A percentile compares a stretch with the other conserved stretches of the same genome.
phyloP scores from a whole-genome alignment of 495 filamentous ascomycete species.

The Aspergillus diversus region DNA sequence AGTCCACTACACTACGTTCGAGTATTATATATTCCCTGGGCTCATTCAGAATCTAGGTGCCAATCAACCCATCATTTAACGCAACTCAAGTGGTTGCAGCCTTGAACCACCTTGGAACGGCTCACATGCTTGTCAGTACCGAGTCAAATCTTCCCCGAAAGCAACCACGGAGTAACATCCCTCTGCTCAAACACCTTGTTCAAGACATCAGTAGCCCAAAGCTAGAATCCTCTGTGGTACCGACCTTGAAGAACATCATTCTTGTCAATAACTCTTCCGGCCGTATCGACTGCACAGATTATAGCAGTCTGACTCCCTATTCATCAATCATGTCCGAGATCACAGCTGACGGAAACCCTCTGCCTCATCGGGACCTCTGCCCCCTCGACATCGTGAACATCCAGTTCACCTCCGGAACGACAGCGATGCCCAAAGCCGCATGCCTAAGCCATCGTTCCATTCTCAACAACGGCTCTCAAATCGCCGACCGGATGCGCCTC shows the following conservation, averaged over 20 bases:
- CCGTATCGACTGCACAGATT: slow-evolving; percentile 52
- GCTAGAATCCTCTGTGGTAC: slow-evolving; percentile 67
- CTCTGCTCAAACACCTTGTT: slow-evolving; percentile 66
- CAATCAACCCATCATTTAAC: slow-evolving; percentile 92
- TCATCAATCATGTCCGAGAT: slow-evolving; percentile 48
- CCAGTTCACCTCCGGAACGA: slow-evolving; percentile 96
- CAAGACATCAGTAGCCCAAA: slow-evolving; percentile 56
- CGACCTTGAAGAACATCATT: slow-evolving; percentile 70
- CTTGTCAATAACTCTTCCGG: slow-evolving; percentile 79
- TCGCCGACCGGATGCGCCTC: slow-evolving; percentile 82
- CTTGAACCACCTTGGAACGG: slow-evolving; percentile 72
- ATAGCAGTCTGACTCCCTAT: slow-evolving; percentile 59
- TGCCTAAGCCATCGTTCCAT: slow-evolving; percentile 84
- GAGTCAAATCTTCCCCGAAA: slow-evolving; percentile 88
- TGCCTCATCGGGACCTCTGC: slow-evolving; percentile 53
- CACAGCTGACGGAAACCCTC: slow-evolving; percentile 46
- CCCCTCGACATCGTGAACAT: slow-evolving; percentile 85
- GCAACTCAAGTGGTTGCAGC: slow-evolving; percentile 75
- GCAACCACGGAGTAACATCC: slow-evolving; percentile 73
- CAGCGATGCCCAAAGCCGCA: slow-evolving; percentile 86
- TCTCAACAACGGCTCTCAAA: slow-evolving; percentile 85
- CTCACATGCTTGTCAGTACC: slow-evolving; percentile 78
- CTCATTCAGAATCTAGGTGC: slow-evolving; percentile 55
- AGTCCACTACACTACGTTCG: slow-evolving; percentile 16
- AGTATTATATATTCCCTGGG: not conserved